Evolutionary conservation across 345 rosid genomes (phyloP).

Genomic region (Arabidopsis arenosa): DNA sequence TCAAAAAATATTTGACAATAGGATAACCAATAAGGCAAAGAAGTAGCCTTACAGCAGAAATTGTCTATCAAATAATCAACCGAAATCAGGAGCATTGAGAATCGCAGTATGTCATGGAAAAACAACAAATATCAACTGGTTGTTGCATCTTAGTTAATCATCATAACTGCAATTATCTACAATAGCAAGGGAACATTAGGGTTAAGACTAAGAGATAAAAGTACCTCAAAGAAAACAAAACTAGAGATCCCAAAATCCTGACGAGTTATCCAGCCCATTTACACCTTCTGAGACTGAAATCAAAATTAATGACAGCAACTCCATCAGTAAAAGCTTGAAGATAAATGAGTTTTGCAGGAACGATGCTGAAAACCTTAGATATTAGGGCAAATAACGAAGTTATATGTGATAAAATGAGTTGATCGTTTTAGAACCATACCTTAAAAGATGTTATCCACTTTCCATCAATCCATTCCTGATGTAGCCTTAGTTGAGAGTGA

Average conservation of each 20-base stretch:
- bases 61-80: not conserved
- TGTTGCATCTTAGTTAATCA: conserved; percentile 5
- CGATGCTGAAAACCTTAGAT: not conserved
- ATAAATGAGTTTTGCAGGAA: conserved; percentile 5
- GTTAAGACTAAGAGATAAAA: conserved; percentile 12
- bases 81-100: conserved; percentile 4
- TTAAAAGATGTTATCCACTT: conserved; percentile 60
- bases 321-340: conserved; percentile 32
- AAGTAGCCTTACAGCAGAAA: conserved; percentile 7
- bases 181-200: not conserved
- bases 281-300: conserved; percentile 35
- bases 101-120: conserved; percentile 8
- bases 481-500: conserved; percentile 67
- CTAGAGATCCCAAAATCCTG: conserved; percentile 26
- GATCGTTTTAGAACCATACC: conserved; percentile 43
- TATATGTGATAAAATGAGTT: conserved; percentile 9
- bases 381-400: not conserved
- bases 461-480: conserved; percentile 83
- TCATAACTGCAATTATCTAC: conserved; percentile 14
- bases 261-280: conserved; percentile 13
- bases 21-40: conserved; percentile 7
- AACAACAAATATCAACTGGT: conserved; percentile 8
- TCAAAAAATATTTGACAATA: not conserved
- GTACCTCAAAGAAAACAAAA: conserved; percentile 3
- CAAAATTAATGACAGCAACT: conserved; percentile 15